Percentiles rank a stretch among this genome's conserved stretches.
phyloP scores from a whole-genome alignment of 2,329 filamentous ascomycete species.

The Fusarium brevicatenulatum region DNA sequence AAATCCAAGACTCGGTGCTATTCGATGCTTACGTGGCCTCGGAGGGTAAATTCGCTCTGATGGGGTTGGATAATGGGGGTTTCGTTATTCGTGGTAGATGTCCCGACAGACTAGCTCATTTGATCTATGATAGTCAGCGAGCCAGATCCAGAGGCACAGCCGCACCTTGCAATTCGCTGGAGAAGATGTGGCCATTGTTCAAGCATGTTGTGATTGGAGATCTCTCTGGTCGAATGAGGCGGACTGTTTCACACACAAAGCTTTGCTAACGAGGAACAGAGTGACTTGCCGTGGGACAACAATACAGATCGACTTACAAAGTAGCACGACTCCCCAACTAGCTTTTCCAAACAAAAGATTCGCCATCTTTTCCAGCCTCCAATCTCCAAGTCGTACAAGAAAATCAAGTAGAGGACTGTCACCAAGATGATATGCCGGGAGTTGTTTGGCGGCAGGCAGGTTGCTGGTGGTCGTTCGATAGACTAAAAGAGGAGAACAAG shows the following conservation, averaged over 20 bases:
- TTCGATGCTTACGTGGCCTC: too few relatives aligned
- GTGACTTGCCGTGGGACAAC: background rate
- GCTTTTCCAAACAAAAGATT: background rate
- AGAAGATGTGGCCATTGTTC: fast-evolving
- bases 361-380: fast-evolving
- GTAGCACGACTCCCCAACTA: background rate
- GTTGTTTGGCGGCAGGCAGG: too few relatives aligned
- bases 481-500: background rate
- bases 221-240: background rate
- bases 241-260: background rate
- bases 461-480: background rate
- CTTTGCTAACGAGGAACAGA: too few relatives aligned
- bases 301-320: background rate
- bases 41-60: too few relatives aligned
- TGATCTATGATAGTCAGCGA: background rate
- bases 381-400: background rate
- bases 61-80: fast-evolving
- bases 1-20: background rate
- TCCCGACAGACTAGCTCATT: background rate
- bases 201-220: background rate
- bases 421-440: background rate
- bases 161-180: too few relatives aligned
- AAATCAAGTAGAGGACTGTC: background rate
- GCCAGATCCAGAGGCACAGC: background rate
- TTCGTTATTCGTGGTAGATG: background rate